Evolutionary conservation across 164 flowering plant species (phyloP), one percentile per base, ranked within the genome.

Genomic region (Vitis labrusca): DNA sequence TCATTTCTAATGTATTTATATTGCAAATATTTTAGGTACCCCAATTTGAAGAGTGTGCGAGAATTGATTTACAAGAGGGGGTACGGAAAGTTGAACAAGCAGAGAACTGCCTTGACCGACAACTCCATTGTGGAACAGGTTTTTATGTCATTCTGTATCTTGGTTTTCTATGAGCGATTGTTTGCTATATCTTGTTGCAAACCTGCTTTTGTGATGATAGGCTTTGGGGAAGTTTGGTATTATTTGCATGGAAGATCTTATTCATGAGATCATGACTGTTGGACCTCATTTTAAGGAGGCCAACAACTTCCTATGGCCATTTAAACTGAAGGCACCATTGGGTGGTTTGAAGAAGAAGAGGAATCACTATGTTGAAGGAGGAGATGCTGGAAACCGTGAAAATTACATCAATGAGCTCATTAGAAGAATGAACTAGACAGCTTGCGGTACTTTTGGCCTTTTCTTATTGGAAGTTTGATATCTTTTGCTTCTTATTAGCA

Each of bases 201-300:
- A 11, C 32, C 10, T 23, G 1, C 11, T 19, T 17, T 1, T 56
- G 3, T 61, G 0, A 16, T 15, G 37, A 1, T 64, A 77, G 81
- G 74, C 68, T 23, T 23, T 1, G 53, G 78, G 81, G 10, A 78
- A 78, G 71, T 57, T 56, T 52, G 81, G 76, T 0, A 78, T 74
- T 10, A 71, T 78, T 17, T 78, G 78, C 54, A 57, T 74, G 2
- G 81, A 78, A 50, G 81, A 78, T 61, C 77, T 78, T 27, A 59
- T 78, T 57, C 81, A 78, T 51, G 81, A 78, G 69, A 78, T 78
- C 69, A 58, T 78, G 70, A 78, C 81, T 16, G 78, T 78, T 59
- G 78, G 81, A 10, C 81, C 78, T 32, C 81, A 78, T 57, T 78
- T 78, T 58, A 74, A 74, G 75, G 72, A 78, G 60, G 81, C 81